A percentile compares a stretch with the other conserved stretches of the same genome.
Evolutionary conservation across 306 rosid species (phyloP).

Genomic region (Pueraria montana): DNA sequence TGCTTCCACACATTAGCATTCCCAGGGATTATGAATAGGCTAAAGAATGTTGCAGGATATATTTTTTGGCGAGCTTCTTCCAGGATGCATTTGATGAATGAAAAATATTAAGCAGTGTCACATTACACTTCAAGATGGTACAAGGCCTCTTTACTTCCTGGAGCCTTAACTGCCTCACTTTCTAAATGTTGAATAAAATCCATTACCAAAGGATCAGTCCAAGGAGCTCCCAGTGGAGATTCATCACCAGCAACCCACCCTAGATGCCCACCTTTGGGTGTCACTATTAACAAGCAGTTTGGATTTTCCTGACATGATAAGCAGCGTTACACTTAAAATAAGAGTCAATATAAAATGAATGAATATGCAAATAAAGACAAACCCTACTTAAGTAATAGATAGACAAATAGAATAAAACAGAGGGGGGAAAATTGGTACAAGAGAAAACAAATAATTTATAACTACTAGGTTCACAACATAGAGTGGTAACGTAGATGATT

Average conservation of each 20-base stretch:
- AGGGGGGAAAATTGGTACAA: neutral
- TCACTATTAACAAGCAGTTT: constrained; percentile 87
- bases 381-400: neutral
- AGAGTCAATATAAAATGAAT: neutral
- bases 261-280: constrained; percentile 93
- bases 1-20: neutral
- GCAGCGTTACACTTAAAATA: neutral
- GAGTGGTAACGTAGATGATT: neutral
- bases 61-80: constrained; percentile 5
- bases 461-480: constrained; percentile 10
- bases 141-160: constrained; percentile 45
- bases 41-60: constrained; percentile 24
- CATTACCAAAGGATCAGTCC: constrained; percentile 88
- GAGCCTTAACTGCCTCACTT: constrained; percentile 48
- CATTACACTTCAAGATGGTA: constrained; percentile 58
- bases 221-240: constrained; percentile 88
- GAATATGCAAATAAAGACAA: neutral
- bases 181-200: constrained; percentile 84
- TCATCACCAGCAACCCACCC: constrained; percentile 96
- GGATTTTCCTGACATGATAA: constrained; percentile 76
- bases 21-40: neutral
- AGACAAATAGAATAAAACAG: neutral
- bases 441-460: neutral
- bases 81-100: constrained; percentile 1
- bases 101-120: neutral